Conservation (phyloP, 495 filamentous ascomycete species). For the Cryomyces antarcticus region DNA sequence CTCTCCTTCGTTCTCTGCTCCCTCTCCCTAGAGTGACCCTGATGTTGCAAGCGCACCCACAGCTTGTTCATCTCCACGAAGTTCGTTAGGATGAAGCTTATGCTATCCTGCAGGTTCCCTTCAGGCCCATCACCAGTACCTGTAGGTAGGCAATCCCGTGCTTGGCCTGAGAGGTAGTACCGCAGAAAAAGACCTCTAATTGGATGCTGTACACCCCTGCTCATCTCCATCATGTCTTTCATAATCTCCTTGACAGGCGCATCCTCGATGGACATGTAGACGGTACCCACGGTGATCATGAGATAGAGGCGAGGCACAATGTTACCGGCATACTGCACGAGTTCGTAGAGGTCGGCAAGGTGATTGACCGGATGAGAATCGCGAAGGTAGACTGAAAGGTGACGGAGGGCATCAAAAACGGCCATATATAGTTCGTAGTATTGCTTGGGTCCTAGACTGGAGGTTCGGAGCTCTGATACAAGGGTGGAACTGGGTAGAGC, state of each 20-base stretch:
- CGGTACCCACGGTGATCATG: conserved; percentile 96
- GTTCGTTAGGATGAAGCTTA: conserved; percentile 92
- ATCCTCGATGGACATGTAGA: conserved; percentile 97
- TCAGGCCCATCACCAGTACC: conserved; percentile 81
- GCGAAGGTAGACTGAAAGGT: conserved; percentile 86
- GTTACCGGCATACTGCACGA: conserved; percentile 97
- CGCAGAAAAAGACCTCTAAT: conserved; percentile 84
- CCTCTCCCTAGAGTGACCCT: conserved; percentile 86
- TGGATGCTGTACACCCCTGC: conserved; percentile 87
- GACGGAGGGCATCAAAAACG: conserved; percentile 91
- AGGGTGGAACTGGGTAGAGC: conserved; percentile 57
- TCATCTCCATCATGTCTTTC: conserved; percentile 99
- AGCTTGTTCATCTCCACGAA: conserved; percentile 99
- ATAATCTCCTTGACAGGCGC: conserved; percentile 98
- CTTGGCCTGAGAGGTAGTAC: conserved; percentile 90
- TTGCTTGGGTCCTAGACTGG: conserved; percentile 87
- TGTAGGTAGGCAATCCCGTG: conserved; percentile 64
- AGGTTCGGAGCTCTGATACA: conserved; percentile 89
- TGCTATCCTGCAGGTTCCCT: conserved; percentile 89
- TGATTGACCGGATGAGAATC: conserved; percentile 97
- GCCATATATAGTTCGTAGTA: conserved; percentile 99
- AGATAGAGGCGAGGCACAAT: conserved; percentile 91
- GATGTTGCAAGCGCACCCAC: conserved; percentile 93
- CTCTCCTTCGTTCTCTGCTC: conserved; percentile 85
- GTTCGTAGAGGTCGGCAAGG: conserved; percentile 92